Evolutionary conservation across 768 basidiomycete species (phyloP).

Genomic region (Leccinum broughii): DNA sequence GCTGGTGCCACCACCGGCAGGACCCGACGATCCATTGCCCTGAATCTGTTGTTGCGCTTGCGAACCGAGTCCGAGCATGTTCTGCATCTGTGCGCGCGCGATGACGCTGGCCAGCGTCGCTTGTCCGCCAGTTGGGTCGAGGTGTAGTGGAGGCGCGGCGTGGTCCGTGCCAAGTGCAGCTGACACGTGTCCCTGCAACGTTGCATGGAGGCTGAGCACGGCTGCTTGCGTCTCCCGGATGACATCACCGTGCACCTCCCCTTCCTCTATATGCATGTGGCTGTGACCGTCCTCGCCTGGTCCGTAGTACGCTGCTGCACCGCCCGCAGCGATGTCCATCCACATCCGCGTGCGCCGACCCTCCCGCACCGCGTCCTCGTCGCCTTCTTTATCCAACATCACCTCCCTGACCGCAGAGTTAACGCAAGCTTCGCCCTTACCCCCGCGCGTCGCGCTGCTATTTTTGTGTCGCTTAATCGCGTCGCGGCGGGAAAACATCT

Average conservation of each 20-base stretch:
- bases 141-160: constrained; percentile 29
- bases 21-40: not conserved
- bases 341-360: constrained; percentile 64
- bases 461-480: constrained; percentile 80
- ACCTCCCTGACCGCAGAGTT: constrained; percentile 64
- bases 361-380: constrained; percentile 45
- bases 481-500: constrained; percentile 74
- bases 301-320: constrained; percentile 13
- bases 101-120: constrained; percentile 73
- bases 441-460: constrained; percentile 50
- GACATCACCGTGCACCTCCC: constrained; percentile 53
- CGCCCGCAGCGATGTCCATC: constrained; percentile 55
- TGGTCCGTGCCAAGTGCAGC: constrained; percentile 49
- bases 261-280: constrained; percentile 51
- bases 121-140: constrained; percentile 55
- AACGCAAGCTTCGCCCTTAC: constrained; percentile 52
- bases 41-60: constrained; percentile 20
- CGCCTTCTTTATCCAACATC: constrained; percentile 42
- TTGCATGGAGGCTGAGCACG: constrained; percentile 54
- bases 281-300: not conserved
- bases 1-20: constrained; percentile 1
- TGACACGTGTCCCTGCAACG: constrained; percentile 59
- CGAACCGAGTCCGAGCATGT: constrained; percentile 16
- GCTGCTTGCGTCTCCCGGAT: constrained; percentile 51
- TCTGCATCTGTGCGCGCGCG: constrained; percentile 65